These are phyloP conservation scores for Auxenochlorella pyrenoidosa DNA, from an alignment of 139 green algal species.

Conservation along the genomic window DNA sequence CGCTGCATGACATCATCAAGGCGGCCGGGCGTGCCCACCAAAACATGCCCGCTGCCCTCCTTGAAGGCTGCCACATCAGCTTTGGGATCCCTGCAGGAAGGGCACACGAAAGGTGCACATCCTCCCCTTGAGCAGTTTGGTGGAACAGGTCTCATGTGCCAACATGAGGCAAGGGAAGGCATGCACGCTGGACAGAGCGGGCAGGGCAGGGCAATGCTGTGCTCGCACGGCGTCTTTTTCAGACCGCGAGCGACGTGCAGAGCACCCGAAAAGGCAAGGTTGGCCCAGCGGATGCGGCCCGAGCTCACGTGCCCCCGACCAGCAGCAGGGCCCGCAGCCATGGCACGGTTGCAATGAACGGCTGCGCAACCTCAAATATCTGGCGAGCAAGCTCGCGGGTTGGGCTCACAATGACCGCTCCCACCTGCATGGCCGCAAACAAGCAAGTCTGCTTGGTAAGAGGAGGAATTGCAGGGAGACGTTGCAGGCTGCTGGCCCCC, in stretches of 20 bases:
- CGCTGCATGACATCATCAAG: constrained; percentile 90
- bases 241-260: no score
- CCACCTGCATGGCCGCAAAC: constrained; percentile 69
- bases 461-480: neutral
- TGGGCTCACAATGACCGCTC: constrained; percentile 91
- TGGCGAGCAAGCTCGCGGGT: constrained; percentile 95
- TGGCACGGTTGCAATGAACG: constrained; percentile 75
- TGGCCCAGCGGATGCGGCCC: neutral
- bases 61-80: constrained; percentile 78
- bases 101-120: neutral
- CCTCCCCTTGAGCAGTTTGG: neutral
- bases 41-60: constrained; percentile 70
- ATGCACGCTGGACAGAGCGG: neutral
- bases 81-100: constrained; percentile 63
- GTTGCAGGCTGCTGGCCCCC: no score
- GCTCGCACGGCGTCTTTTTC: no score
- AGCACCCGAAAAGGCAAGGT: neutral
- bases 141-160: neutral
- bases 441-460: neutral
- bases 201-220: neutral
- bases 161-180: neutral
- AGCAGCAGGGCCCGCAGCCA: constrained; percentile 65
- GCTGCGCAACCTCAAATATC: constrained; percentile 84
- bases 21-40: constrained; percentile 95
- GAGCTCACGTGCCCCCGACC: constrained; percentile 82